Conservation (phyloP, 108 stramenopile species). For the Cyclostephanos invisitatus region DNA sequence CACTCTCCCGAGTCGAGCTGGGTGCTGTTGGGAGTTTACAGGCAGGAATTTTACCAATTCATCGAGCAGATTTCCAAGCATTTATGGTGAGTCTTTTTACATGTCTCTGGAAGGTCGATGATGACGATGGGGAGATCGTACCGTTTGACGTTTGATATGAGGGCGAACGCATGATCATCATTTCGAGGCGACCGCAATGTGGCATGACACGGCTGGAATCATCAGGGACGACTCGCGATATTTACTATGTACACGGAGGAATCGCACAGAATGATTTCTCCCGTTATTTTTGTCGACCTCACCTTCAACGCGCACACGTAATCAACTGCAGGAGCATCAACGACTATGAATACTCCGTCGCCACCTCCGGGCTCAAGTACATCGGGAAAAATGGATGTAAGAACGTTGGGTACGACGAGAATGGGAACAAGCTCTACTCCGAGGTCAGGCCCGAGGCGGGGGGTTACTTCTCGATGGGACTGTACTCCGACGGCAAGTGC, state of each 20-base stretch:
- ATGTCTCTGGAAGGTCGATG: no score
- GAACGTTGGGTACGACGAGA: conserved; percentile 55
- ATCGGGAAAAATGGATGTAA: conserved; percentile 80
- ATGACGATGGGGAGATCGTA: no score
- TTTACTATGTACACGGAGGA: not conserved
- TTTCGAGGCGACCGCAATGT: no score
- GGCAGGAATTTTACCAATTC: conserved; percentile 88
- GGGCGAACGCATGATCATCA: no score
- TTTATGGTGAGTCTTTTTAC: conserved; percentile 58
- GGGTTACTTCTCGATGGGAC: conserved; percentile 70
- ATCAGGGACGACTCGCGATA: no score
- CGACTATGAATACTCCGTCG: conserved; percentile 86
- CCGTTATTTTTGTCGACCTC: not conserved
- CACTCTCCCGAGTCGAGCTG: conserved; percentile 78
- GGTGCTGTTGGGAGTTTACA: conserved; percentile 83
- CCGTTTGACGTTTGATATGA: not conserved
- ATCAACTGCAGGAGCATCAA: conserved; percentile 54
- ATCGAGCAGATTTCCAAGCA: conserved; percentile 92
- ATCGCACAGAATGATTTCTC: not conserved
- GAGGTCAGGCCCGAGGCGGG: conserved; percentile 59
- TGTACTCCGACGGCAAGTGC: conserved; percentile 74
- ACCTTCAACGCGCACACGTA: not conserved
- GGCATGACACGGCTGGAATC: no score
- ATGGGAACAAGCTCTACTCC: conserved; percentile 65
- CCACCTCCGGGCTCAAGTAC: conserved; percentile 80